Base-by-base conservation (phyloP, 305 asterid species). In the Vinca major region DNA sequence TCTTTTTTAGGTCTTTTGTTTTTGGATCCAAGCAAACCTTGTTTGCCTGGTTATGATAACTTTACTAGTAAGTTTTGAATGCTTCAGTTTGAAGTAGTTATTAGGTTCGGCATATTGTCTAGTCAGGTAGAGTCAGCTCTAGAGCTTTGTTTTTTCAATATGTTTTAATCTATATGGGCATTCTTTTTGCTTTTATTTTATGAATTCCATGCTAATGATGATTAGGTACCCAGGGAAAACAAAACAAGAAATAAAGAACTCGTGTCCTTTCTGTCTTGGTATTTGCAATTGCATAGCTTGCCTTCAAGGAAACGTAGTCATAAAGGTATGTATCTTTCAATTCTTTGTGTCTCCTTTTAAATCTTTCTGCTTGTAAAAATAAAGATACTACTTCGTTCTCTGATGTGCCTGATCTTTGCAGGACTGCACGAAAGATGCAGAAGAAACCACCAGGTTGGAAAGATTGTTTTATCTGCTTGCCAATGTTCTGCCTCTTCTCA, bases 241-340 rank as follows among this genome's bases (percentile, higher is more conserved):
- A 49, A 79, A 80, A 20, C 72, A 76, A 62, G 92, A 89, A 64
- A 73, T 89, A 49, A 61, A 76, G 79, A 68, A 67, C 62, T 64
- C 73, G 11, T 90, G 96, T 73, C 96, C 96, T 43, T 84, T 82
- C 76, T 90, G 96, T 80, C 51, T 77, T 50, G 88, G 90, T 54
- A 88, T 82, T 73, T 90, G 96, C 84, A 88, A 90, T 70, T 90
- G 96, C 80, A 79, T 52, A 75, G 77, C 83, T 79, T 90, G 96
- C 83, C 95, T 90, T 69, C 84, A 83, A 78, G 82, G 66, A 69
- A 79, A 75, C 62, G 67, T 73, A 63, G 56, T 19, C 58, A 37
- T 63, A 61, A 75, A 80, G 92, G 96, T 86, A 62, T 68, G 49
- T 37, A 45, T 66, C 73, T 19, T 70, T 62, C 44, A 33, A 20